Base-by-base conservation (phyloP, 2,329 filamentous ascomycete genomes). In the Arthrinium phaeospermum region DNA sequence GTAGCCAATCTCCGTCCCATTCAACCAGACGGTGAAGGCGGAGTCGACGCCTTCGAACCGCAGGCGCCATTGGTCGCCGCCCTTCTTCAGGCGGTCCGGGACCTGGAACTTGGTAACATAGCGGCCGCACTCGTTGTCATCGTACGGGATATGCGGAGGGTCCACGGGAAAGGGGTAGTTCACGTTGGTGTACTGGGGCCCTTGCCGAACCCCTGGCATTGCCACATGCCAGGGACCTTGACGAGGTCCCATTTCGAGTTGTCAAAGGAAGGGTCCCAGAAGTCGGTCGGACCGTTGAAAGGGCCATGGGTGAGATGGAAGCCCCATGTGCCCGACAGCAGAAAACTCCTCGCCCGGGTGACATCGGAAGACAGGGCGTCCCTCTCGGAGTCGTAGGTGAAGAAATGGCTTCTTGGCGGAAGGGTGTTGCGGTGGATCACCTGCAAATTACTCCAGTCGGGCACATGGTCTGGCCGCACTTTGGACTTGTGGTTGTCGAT, bases 1-100 rank as follows among this genome's bases (percentile, higher is more conserved):
- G 77, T 94, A 94, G 1, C 93, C 93, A 10, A 94, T 86, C 67
- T 91, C 83, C 14, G 84, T 81, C 0, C 91, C 91, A 76, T 95
- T 94, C 4, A 95, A 78, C 87, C 90, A 94, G 1, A 94, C 84
- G 75, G 92, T 90, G 75, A 92, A 94, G 0, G 92, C 89, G 64
- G 91, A 89, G 77, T 94, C 92, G 0, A 94, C 92, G 0, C 93
- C 93, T 75, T 94, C 92, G 72, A 94, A 94, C 4, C 92, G 85
- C 5, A 95, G 81, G n/a, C 92, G 84, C 19, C 92, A 84, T 75
- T 93, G 90, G 37, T 86, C 80, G 5, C 81, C 82, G n/a, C 83
- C 81, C 75, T 83, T 74, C 64, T 78, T 79, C 68, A 85, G 87
- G 8, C 83, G 76, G 4, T 83, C 76, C 0, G 86, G 86, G 0